Evolutionary conservation across 2,329 filamentous ascomycete genomes (phyloP), one percentile per base, ranked within the genome.

Genomic region (Fusarium drepaniforme): DNA sequence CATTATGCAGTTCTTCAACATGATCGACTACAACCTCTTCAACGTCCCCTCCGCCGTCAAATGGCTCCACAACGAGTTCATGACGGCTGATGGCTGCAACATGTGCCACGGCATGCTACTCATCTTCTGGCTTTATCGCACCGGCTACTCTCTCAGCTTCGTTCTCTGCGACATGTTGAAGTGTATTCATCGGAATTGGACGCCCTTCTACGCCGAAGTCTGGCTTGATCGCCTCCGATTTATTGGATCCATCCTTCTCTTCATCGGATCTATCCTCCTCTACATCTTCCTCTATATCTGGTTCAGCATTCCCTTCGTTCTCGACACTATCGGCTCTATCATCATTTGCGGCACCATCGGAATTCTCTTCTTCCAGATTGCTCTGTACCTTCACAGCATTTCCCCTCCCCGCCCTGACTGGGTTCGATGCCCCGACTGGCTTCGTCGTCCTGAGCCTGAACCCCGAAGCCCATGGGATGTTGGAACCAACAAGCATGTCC

Each of bases 1-100:
- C 42, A 38, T 74, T 11, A 30, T 42, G 2, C 15, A 71, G 51
- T 75, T 68, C 63, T 23, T 71, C 30, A 38, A 37, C 8, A 74
- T 74, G 57, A 25, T 66, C 35, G 25, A 57, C 64, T 40, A 46
- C 23, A 38, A 64, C 51, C 67, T 73, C 33, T 51, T 56, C 11
- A 42, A 64, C 18, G 64, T 68, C 60, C 30, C 38, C 30, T 38
- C 58, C 38, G 63, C 74, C 12, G 67, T 66, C 21, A 53, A 44
- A 25, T 75, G 70, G 73, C 64, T 75, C 42, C 25, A 68, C 12
- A 23, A 21, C 18, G 60, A 75, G 40, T 75, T 70, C 23, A 51
- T 67, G 15, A 35, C 64, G 42, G 60, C 67, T 30, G 62, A 62
- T 49, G 51, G 63, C 30, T 57, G 18, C 6, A 64, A 62, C 23